Conservation (phyloP, 176 grass and related monocot genomes). For the Triticum aestivum region DNA sequence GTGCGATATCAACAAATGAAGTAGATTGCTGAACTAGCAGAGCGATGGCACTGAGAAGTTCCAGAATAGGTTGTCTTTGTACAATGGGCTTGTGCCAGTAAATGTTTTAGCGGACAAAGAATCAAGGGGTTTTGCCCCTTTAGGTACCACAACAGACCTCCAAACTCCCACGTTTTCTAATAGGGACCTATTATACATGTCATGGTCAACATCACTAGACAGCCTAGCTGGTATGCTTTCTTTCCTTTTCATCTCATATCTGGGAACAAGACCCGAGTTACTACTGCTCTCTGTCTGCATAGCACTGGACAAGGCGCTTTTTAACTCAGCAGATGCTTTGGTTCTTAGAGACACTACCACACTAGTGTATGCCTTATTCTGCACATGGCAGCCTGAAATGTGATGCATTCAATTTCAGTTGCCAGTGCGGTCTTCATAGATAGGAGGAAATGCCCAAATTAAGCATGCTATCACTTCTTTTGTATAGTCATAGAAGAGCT, state of each 20-base stretch:
- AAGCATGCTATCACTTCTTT: conserved; percentile 66
- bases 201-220: conserved; percentile 76
- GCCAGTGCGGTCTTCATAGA: conserved; percentile 83
- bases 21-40: conserved; percentile 91
- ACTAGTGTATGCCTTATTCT: conserved; percentile 72
- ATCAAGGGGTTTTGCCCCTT: conserved; percentile 61
- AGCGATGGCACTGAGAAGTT: conserved; percentile 86
- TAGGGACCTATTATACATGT: conserved; percentile 60
- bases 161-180: conserved; percentile 77
- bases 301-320: conserved; percentile 41
- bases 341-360: conserved; percentile 52
- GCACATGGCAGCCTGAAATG: conserved; percentile 93
- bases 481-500: conserved; percentile 45
- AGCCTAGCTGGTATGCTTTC: conserved; percentile 79
- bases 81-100: conserved; percentile 40
- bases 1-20: conserved; percentile 86
- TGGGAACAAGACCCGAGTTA: conserved; percentile 46
- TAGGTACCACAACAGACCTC: conserved; percentile 68
- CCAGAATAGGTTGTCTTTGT: conserved; percentile 71
- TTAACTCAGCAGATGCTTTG: conserved; percentile 56
- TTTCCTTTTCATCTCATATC: conserved; percentile 73
- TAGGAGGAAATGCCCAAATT: conserved; percentile 63
- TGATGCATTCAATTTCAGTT: conserved; percentile 88
- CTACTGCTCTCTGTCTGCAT: conserved; percentile 39
- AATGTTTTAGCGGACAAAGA: conserved; percentile 50